Base-by-base conservation (phyloP, 192 early-diverging fungal species). In the Coemansia asiatica region DNA sequence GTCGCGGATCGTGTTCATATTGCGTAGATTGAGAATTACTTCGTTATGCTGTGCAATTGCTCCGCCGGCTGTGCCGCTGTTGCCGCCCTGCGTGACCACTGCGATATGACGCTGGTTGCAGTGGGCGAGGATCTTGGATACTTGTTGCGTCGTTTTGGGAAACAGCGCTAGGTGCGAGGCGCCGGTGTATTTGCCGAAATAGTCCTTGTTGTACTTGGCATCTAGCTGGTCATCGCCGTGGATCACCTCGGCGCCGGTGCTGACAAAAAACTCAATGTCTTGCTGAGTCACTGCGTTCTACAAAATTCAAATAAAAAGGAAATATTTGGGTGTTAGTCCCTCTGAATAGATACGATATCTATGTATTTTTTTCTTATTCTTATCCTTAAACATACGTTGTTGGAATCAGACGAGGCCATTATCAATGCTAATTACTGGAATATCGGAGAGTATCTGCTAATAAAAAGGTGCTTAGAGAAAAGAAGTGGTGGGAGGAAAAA, bases 11-110 rank as follows among this genome's bases (percentile, higher is more conserved):
- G 83, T 68, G 72, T 92, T 92, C 92, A 99, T 92, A 66, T 85
- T 79, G 62, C 84, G 81, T 33, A 90, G 75, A 58, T 82, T 86
- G 22, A 99, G 44, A 12, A 99, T 82, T 25, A 99, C 85, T 75
- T 99, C 95, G 75, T 95, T 95, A 74, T 89, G 90, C 2, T 94
- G 92, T 7, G 92, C 93, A 3, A 98, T 89, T 36, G 90, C 87
- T 5, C 97, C 97, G 62, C 97, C 97, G 21, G 95, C 94, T 9
- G 95, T 83, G 23, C 95, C 95, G 26, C 93, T 98, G 79, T 98
- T 98, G 38, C 97, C 97, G 27, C 97, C 96, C 79, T 99, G 97
- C 29, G 95, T 93, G 21, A 95, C 93, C 16, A 99, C 91, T 6
- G 94, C 90, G 40, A 99, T 71, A 56, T 64, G 77, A 16, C 90